Evolutionary conservation across 352 stramenopile species (phyloP).

Genomic region (Globisporangium nunn): DNA sequence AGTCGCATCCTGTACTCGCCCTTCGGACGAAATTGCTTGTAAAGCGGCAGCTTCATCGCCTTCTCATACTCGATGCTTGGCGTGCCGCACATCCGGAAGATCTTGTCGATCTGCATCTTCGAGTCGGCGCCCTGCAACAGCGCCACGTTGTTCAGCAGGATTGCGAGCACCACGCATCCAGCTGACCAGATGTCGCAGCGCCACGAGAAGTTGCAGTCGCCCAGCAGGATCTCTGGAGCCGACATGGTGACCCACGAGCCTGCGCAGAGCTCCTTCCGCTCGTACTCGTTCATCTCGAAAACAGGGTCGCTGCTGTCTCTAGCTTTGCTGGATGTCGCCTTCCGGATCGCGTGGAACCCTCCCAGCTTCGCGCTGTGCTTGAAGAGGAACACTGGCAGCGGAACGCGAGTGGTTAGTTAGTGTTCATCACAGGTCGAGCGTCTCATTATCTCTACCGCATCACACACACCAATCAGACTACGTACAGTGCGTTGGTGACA

Average conservation of each 20-base stretch:
- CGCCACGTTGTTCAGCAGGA: slow-evolving; percentile 58
- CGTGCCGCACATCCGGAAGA: slow-evolving; percentile 74
- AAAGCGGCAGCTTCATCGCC: slow-evolving; percentile 47
- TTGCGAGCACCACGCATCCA: slow-evolving; percentile 52
- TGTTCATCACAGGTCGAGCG: no score
- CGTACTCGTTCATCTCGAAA: slow-evolving; percentile 65
- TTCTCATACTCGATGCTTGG: slow-evolving; percentile 46
- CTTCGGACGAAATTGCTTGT: slow-evolving; percentile 50
- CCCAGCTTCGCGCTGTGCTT: slow-evolving; percentile 54
- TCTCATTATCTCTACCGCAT: no score
- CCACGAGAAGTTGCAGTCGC: slow-evolving; percentile 61
- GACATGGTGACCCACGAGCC: slow-evolving; percentile 59
- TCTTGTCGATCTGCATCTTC: slow-evolving; percentile 66
- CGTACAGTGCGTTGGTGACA: slow-evolving; percentile 53
- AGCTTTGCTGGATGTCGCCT: slow-evolving; percentile 24
- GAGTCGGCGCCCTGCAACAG: slow-evolving; percentile 57
- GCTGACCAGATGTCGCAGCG: slow-evolving; percentile 71
- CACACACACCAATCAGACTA: neutral
- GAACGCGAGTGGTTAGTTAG: neutral
- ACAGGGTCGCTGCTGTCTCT: slow-evolving; percentile 24
- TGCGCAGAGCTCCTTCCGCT: slow-evolving; percentile 69
- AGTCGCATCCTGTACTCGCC: slow-evolving; percentile 72
- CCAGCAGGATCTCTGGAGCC: slow-evolving; percentile 69
- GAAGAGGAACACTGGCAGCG: slow-evolving; percentile 55
- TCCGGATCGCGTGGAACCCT: slow-evolving; percentile 66